Conservation (phyloP, 1,139 yeast genomes). For the Hyphopichia pseudoburtonii region DNA sequence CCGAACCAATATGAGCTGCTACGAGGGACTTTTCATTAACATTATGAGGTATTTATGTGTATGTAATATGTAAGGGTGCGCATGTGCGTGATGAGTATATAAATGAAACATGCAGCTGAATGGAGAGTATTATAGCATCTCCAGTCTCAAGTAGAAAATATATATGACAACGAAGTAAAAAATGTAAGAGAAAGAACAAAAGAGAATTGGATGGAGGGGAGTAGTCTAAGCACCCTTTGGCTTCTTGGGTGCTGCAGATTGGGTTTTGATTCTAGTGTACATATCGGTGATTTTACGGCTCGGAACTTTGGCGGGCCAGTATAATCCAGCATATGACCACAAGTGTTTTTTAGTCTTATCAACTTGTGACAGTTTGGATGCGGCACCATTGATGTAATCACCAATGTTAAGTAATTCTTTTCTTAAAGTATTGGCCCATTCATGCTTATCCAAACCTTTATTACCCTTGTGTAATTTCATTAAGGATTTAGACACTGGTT, state of each 20-base stretch:
- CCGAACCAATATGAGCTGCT: no score
- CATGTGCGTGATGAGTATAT: no score
- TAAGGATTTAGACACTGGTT: constrained; percentile 74
- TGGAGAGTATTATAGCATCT: no score
- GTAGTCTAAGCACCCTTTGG: not conserved
- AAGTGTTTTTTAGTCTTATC: constrained; percentile 61
- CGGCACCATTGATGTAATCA: constrained; percentile 46
- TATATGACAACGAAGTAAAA: no score
- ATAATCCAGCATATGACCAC: constrained; percentile 88
- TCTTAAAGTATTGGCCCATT: constrained; percentile 78
- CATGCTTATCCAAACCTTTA: constrained; percentile 78
- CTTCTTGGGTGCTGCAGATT: constrained; percentile 4
- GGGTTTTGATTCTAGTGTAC: constrained; percentile 64
- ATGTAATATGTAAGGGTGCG: not conserved
- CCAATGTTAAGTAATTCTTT: constrained; percentile 80
- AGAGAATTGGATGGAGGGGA: no score
- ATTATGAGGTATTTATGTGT: not conserved
- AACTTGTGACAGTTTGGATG: constrained; percentile 12
- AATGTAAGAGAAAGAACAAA: no score
- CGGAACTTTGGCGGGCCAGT: constrained; percentile 93
- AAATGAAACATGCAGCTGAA: no score
- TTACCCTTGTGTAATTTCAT: constrained; percentile 76
- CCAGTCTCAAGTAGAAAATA: no score
- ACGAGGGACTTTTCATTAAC: no score
- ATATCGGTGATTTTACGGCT: constrained; percentile 78